Evolutionary conservation across 345 rosid genomes (phyloP).

Genomic region (Salix dunnii): DNA sequence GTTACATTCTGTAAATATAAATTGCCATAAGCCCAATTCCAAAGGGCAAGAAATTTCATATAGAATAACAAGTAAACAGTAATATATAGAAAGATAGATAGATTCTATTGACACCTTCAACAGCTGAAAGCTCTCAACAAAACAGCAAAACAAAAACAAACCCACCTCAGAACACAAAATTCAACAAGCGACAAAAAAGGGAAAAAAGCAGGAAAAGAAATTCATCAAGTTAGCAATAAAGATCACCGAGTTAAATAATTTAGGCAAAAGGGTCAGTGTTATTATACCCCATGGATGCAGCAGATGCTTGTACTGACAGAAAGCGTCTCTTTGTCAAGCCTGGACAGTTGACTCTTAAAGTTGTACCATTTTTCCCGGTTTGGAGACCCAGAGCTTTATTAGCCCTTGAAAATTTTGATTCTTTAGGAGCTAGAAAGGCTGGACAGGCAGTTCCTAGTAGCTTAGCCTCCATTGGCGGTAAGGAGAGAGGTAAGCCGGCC

Average conservation of each 20-base stretch:
- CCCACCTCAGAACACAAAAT: too few relatives aligned
- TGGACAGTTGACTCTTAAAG: conserved; percentile 13
- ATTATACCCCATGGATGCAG: conserved; percentile 46
- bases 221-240: conserved; percentile 3
- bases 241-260: conserved; percentile 2
- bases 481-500: neutral
- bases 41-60: neutral
- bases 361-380: conserved; percentile 5
- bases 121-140: neutral
- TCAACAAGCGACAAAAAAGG: neutral
- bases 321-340: conserved; percentile 30
- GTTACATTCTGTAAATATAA: neutral
- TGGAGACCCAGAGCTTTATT: conserved; percentile 19
- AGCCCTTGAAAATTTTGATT: conserved; percentile 21
- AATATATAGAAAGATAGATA: too few relatives aligned
- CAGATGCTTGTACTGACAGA: conserved; percentile 34
- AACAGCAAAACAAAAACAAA: neutral
- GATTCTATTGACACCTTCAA: too few relatives aligned
- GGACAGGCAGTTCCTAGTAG: conserved; percentile 37
- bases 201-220: too few relatives aligned
- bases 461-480: conserved; percentile 51
- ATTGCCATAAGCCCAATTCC: neutral
- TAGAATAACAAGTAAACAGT: too few relatives aligned
- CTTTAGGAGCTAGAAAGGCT: conserved; percentile 22
- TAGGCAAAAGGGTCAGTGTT: conserved; percentile 7